Percentiles rank a stretch among this genome's conserved stretches.
These are phyloP conservation scores for Citrus sp. DNA, from an alignment of 345 rosid genomes.

Conservation along the genomic window DNA sequence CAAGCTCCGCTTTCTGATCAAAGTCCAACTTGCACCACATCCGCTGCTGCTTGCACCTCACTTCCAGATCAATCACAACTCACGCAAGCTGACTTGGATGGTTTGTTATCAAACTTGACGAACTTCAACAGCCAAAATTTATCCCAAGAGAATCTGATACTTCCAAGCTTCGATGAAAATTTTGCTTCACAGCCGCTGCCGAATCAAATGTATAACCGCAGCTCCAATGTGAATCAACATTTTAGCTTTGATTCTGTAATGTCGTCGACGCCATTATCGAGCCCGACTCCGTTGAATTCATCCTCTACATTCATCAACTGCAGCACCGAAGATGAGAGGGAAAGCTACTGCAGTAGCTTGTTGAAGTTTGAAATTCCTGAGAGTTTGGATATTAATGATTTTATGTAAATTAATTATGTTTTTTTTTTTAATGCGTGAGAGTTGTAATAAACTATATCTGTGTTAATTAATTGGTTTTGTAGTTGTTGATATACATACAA, in stretches of 20 bases:
- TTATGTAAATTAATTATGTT: slow-evolving; percentile 38
- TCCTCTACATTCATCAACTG: slow-evolving; percentile 45
- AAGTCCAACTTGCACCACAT: slow-evolving; percentile 24
- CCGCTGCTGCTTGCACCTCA: slow-evolving; percentile 6
- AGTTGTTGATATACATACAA: slow-evolving; percentile 3
- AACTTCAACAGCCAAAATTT: slow-evolving; percentile 15
- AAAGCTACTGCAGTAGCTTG: slow-evolving; percentile 65
- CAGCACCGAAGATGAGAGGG: slow-evolving; percentile 63
- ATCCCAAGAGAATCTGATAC: slow-evolving; percentile 21
- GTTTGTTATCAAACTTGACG: slow-evolving; percentile 13
- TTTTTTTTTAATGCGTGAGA: neutral
- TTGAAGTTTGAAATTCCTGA: slow-evolving; percentile 75
- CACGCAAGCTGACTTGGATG: slow-evolving; percentile 21
- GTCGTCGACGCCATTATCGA: slow-evolving; percentile 59
- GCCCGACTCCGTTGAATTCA: slow-evolving; percentile 50
- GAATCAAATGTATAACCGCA: slow-evolving; percentile 6
- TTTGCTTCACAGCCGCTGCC: slow-evolving; percentile 21
- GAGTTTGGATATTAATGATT: slow-evolving; percentile 59
- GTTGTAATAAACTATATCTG: neutral
- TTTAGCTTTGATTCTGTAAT: slow-evolving; percentile 49
- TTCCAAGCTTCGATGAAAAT: slow-evolving; percentile 15
- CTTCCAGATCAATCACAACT: slow-evolving; percentile 28
- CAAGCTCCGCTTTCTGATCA: slow-evolving; percentile 7
- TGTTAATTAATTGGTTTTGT: slow-evolving; percentile 5
- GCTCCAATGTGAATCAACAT: slow-evolving; percentile 26